Conservation (phyloP, 2,329 filamentous ascomycete species). For the Trichoderma sp. region DNA sequence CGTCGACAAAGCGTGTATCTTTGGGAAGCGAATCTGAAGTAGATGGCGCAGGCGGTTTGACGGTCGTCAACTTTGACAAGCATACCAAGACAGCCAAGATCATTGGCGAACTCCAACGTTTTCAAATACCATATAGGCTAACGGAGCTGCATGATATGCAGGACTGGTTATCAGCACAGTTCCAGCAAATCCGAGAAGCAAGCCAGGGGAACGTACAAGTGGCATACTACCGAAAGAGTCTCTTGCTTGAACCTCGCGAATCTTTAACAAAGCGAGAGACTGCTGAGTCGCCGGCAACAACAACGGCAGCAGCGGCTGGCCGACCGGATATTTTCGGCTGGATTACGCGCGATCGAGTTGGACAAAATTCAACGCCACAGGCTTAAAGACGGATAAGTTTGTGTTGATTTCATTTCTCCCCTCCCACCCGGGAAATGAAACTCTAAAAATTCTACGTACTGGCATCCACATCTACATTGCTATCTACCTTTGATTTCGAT, state of each 20-base stretch:
- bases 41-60: constrained; percentile 67
- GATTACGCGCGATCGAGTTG: constrained; percentile 54
- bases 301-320: constrained; percentile 36
- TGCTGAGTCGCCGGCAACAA: constrained; percentile 41
- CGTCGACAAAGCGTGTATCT: constrained; percentile 74
- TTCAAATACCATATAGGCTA: constrained; percentile 90
- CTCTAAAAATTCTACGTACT: constrained; percentile 24
- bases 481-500: constrained; percentile 45
- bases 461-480: constrained; percentile 39
- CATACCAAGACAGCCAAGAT: constrained; percentile 93
- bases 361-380: constrained; percentile 37
- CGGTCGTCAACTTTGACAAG: constrained; percentile 97
- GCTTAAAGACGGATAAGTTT: background rate
- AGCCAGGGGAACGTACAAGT: constrained; percentile 62
- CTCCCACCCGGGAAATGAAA: background rate
- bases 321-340: constrained; percentile 54
- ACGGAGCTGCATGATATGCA: constrained; percentile 85
- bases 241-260: constrained; percentile 79
- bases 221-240: constrained; percentile 76
- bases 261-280: constrained; percentile 40
- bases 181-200: constrained; percentile 71
- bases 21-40: constrained; percentile 55
- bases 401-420: background rate
- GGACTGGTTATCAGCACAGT: constrained; percentile 85
- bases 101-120: constrained; percentile 92